Conservation (phyloP, 495 filamentous ascomycete species). For the Penicillium canescens region DNA sequence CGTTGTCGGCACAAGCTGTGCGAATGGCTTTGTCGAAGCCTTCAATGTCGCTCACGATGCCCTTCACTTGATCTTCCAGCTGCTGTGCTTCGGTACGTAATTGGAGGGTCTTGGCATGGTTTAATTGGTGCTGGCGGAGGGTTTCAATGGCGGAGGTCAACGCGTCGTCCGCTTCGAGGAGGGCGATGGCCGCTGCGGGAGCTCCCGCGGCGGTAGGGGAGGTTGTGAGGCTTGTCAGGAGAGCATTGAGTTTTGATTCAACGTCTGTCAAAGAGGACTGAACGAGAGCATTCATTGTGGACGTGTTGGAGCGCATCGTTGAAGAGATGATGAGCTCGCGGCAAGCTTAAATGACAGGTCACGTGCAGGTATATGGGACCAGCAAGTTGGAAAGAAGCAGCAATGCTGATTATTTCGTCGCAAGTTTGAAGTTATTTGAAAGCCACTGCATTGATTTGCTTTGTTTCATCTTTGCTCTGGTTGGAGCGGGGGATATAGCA, state of each 20-base stretch:
- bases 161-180: constrained; percentile 45
- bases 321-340: constrained; percentile 9
- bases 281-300: constrained; percentile 39
- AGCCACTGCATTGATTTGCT: too few species aligned
- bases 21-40: constrained; percentile 40
- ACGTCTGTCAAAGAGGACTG: constrained; percentile 39
- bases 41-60: constrained; percentile 42
- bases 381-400: neutral
- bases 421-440: too few species aligned
- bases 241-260: constrained; percentile 43
- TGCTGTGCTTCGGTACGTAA: constrained; percentile 39
- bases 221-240: constrained; percentile 42
- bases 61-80: constrained; percentile 41
- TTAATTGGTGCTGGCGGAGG: constrained; percentile 44
- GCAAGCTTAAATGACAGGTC: constrained; percentile 14
- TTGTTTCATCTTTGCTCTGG: too few species aligned
- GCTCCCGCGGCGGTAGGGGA: constrained; percentile 44
- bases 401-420: neutral
- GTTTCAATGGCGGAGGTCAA: constrained; percentile 40
- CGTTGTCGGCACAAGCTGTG: constrained; percentile 31
- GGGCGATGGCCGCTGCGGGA: constrained; percentile 37
- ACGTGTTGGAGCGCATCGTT: neutral
- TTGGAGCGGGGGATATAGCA: too few species aligned
- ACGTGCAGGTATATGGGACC: neutral
- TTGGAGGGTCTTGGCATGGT: constrained; percentile 39